phyloP scores from a whole-genome alignment of 768 basidiomycete genomes.

The Pleurotus tuber-regium region DNA sequence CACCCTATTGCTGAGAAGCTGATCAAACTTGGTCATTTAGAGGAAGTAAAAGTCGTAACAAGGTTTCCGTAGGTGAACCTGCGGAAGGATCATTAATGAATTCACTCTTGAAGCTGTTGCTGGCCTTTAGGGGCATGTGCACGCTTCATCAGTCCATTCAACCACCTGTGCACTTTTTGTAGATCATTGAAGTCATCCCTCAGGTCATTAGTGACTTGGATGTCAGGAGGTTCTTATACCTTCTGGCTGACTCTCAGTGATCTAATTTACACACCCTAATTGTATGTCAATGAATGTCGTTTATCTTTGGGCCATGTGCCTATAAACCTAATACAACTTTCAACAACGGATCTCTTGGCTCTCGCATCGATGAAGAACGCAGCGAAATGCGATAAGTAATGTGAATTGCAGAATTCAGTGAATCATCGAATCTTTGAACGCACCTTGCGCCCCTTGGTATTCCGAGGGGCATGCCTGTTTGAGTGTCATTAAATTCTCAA shows the following conservation, averaged over 20 bases:
- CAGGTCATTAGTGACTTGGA: conserved; percentile 17
- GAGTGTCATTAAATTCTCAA: conserved; percentile 65
- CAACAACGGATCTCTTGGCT: conserved; percentile 73
- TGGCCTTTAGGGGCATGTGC: conserved; percentile 32
- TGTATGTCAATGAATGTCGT: conserved; percentile 25
- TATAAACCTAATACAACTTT: conserved; percentile 35
- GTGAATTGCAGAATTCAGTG: conserved; percentile 82
- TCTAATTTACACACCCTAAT: conserved; percentile 22
- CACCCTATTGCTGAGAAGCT: conserved; percentile 43
- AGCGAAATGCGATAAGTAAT: conserved; percentile 81
- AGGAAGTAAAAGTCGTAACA: conserved; percentile 85
- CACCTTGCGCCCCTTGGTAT: conserved; percentile 69
- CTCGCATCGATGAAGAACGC: conserved; percentile 80
- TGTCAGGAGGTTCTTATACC: too few species aligned
- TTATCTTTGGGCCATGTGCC: conserved; percentile 23
- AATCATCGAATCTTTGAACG: conserved; percentile 85
- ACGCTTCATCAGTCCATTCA: conserved; percentile 32
- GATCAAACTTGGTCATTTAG: conserved; percentile 81
- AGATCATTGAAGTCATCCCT: conserved; percentile 19
- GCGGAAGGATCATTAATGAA: conserved; percentile 73
- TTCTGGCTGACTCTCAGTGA: too few species aligned
- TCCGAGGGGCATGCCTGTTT: conserved; percentile 72
- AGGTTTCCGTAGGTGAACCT: conserved; percentile 84
- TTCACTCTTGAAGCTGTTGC: conserved; percentile 29
- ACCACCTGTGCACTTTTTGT: conserved; percentile 49